Conservation (phyloP, 805 yeast genomes). For the Yamadazyma insecticola region DNA sequence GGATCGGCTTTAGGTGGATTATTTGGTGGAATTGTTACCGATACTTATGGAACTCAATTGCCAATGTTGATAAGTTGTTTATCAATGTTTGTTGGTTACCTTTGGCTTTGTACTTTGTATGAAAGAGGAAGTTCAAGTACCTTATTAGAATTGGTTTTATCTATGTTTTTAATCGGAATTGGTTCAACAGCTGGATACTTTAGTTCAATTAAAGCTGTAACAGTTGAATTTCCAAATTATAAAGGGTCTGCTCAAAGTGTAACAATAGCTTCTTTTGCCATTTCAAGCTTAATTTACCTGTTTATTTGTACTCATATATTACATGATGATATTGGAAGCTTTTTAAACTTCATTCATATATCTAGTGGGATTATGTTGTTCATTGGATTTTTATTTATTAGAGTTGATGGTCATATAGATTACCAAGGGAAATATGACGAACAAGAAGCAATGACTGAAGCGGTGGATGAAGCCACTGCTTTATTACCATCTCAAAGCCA, state of each 20-base stretch:
- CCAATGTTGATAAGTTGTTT: conserved; percentile 26
- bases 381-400: conserved; percentile 25
- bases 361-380: conserved; percentile 20
- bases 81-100: conserved; percentile 21
- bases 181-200: conserved; percentile 32
- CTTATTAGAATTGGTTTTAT: conserved; percentile 11
- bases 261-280: conserved; percentile 35
- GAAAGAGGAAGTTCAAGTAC: conserved; percentile 14
- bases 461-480: conserved; percentile 9
- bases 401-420: conserved; percentile 22
- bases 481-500: conserved; percentile 10
- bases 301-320: conserved; percentile 16
- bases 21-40: conserved; percentile 28
- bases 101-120: conserved; percentile 21
- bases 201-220: conserved; percentile 30
- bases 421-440: conserved; percentile 1
- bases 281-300: conserved; percentile 24
- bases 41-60: conserved; percentile 28
- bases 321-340: conserved; percentile 17
- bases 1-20: conserved; percentile 32
- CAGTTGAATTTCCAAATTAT: conserved; percentile 24
- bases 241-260: conserved; percentile 34
- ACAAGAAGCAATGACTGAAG: conserved; percentile 6
- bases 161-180: conserved; percentile 29
- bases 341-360: conserved; percentile 19